These are phyloP conservation scores for Globisporangium megalacanthum DNA, from an alignment of 352 stramenopile species.

Conservation along the genomic window DNA sequence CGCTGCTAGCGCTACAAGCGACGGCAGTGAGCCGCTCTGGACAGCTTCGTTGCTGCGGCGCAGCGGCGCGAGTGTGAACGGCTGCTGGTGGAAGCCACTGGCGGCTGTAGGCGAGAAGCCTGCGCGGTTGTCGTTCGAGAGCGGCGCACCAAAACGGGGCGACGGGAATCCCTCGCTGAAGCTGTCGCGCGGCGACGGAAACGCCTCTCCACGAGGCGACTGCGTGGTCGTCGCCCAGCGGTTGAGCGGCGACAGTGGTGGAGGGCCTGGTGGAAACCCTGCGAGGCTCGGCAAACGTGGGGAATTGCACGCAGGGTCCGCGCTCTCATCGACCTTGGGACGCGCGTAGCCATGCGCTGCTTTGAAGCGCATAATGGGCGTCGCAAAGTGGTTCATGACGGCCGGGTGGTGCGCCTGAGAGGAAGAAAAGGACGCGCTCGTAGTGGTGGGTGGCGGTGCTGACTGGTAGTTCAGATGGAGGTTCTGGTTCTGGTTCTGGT, in stretches of 20 bases:
- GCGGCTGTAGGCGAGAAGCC: slow-evolving; percentile 4
- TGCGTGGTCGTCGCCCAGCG: slow-evolving; percentile 16
- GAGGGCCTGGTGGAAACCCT: slow-evolving; percentile 14
- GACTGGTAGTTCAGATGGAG: background rate
- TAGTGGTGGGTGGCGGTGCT: background rate
- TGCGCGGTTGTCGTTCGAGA: slow-evolving; percentile 17
- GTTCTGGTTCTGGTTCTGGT: slow-evolving; percentile 1
- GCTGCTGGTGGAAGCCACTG: slow-evolving; percentile 6
- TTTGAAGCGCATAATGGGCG: slow-evolving; percentile 58
- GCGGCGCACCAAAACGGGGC: slow-evolving; percentile 12
- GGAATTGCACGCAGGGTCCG: slow-evolving; percentile 4
- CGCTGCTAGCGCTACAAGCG: slow-evolving; percentile 17
- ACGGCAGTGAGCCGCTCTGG: slow-evolving; percentile 18
- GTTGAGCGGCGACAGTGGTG: slow-evolving; percentile 42
- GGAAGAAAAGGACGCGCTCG: too few relatives aligned
- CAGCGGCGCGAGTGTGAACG: slow-evolving; percentile 23
- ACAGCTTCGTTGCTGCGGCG: slow-evolving; percentile 6
- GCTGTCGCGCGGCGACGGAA: slow-evolving; percentile 9
- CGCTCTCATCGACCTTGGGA: slow-evolving; percentile 20
- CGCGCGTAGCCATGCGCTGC: slow-evolving; percentile 49
- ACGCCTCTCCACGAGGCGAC: slow-evolving; percentile 9
- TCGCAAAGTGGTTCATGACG: slow-evolving; percentile 29
- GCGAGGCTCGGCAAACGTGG: slow-evolving; percentile 35
- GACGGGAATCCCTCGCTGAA: slow-evolving; percentile 18
- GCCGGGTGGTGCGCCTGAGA: background rate